Evolutionary conservation across 768 basidiomycete genomes (phyloP), one percentile per base, ranked within the genome.

Genomic region (Brasilioporus rufonigricans): DNA sequence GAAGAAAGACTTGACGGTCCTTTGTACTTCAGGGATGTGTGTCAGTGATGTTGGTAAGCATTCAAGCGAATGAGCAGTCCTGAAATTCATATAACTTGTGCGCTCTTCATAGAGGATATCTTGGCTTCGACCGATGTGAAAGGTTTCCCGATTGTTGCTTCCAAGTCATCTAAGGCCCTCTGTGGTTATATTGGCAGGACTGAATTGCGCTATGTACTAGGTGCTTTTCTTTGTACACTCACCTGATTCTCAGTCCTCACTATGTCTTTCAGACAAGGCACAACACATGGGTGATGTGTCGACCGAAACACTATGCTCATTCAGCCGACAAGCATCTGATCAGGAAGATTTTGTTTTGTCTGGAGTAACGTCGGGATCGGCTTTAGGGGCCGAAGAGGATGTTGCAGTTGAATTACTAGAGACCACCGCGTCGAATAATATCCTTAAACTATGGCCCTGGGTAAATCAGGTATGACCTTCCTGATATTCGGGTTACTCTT

Each of bases 151-250:
- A 82, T 99, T 41, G 80, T 97, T 26, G 81, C 85, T 27, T 76
- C 81, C 23, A 78, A 84, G 65, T 75, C 81, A 26, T 76, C 76
- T 57, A 66, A 76, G 49, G 85, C 81, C 12, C 78, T 98, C 19
- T 72, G 86, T 3, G 97, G 96, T 7, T 96, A 96, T 72, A 91
- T 98, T 59, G 88, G 90, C 13, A 81, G 94, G 52, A 82, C 86
- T 4, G 93, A 97, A 64, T 72, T 99, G 47, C 81, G 82, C 47
- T 90, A 90, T 68, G 93, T 96, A 2, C 75, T 98, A 52, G 91
- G 94, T 94, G 57, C 73, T 56, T 50, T 52, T 33, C 11, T 27
- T 31, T 43, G 10, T 11, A 12, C 18, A 7, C 19, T 23, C 5
- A 18, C 33, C 8, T 24, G 29, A 27, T 50, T 13, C 29, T 29